Percentiles rank a stretch among this genome's conserved stretches.
phyloP scores from a whole-genome alignment of 352 stramenopile species.

The Pythium pyrilobum region DNA sequence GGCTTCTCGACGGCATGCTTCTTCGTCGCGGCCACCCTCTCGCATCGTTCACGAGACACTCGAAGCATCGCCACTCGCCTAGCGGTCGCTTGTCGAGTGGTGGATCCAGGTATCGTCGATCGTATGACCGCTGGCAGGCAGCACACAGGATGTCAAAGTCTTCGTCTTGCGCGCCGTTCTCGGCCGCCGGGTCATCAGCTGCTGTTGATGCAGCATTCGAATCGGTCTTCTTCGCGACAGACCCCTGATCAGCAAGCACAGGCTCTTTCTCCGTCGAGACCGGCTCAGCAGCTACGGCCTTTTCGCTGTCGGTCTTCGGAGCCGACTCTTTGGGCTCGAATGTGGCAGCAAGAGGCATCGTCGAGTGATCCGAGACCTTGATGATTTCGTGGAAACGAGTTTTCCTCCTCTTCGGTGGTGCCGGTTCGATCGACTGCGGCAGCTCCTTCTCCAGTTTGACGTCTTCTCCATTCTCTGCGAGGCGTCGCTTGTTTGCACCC shows the following conservation, averaged over 20 bases:
- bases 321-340: not conserved
- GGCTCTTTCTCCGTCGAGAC: no score
- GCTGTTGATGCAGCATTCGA: not conserved
- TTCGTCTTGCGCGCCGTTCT: conserved; percentile 18
- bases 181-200: not conserved
- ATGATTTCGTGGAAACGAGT: conserved; percentile 19
- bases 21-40: conserved; percentile 65
- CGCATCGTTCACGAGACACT: conserved; percentile 85
- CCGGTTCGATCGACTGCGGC: not conserved
- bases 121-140: conserved; percentile 73
- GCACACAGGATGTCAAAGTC: conserved; percentile 77
- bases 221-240: not conserved
- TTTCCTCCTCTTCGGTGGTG: conserved; percentile 10
- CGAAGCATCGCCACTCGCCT: conserved; percentile 84
- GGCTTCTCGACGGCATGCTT: conserved; percentile 28
- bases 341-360: not conserved
- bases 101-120: conserved; percentile 81
- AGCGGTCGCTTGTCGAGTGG: conserved; percentile 63
- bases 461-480: conserved; percentile 3
- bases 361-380: not conserved
- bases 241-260: no score
- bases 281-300: no score
- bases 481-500: conserved; percentile 13
- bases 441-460: no score
- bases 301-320: not conserved